These are phyloP conservation scores for Parsonsia alboflavescens DNA, from an alignment of 257 asterid species.

Conservation along the genomic window DNA sequence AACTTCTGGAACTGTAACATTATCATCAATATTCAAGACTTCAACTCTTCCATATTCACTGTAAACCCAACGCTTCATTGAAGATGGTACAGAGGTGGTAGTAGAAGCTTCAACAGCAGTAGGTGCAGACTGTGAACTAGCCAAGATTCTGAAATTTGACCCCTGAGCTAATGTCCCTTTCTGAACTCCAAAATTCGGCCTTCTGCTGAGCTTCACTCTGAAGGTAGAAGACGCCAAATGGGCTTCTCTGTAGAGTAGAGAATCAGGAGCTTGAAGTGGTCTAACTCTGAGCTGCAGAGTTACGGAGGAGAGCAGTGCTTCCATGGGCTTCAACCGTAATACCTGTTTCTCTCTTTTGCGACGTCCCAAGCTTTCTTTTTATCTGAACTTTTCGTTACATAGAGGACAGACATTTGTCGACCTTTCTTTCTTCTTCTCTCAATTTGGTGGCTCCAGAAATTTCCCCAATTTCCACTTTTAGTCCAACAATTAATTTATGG, in stretches of 20 bases:
- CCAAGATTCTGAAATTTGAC: conserved; percentile 30
- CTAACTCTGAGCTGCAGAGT: conserved; percentile 34
- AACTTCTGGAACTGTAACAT: conserved; percentile 54
- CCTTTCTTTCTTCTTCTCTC: background rate
- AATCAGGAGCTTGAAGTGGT: conserved; percentile 20
- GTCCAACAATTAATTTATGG: background rate
- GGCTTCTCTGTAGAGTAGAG: conserved; percentile 17
- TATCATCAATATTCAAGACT: conserved; percentile 56
- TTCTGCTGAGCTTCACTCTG: conserved; percentile 16
- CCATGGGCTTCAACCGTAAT: conserved; percentile 30
- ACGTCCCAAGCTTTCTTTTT: background rate
- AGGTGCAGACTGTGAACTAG: conserved; percentile 58
- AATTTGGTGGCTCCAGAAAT: conserved; percentile 4
- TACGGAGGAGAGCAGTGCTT: conserved; percentile 57
- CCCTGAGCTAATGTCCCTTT: conserved; percentile 9
- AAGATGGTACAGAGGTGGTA: conserved; percentile 42
- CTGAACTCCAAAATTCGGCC: conserved; percentile 10
- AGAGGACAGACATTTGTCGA: background rate
- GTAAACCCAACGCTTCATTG: conserved; percentile 86
- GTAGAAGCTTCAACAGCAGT: conserved; percentile 37
- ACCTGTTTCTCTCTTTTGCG: conserved; percentile 9
- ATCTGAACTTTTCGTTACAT: background rate
- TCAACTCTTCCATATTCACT: conserved; percentile 72
- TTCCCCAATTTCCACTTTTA: background rate
- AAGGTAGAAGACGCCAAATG: conserved; percentile 22